Conservation (phyloP, 2,329 filamentous ascomycete genomes). For the Xylariaceae sp. region DNA sequence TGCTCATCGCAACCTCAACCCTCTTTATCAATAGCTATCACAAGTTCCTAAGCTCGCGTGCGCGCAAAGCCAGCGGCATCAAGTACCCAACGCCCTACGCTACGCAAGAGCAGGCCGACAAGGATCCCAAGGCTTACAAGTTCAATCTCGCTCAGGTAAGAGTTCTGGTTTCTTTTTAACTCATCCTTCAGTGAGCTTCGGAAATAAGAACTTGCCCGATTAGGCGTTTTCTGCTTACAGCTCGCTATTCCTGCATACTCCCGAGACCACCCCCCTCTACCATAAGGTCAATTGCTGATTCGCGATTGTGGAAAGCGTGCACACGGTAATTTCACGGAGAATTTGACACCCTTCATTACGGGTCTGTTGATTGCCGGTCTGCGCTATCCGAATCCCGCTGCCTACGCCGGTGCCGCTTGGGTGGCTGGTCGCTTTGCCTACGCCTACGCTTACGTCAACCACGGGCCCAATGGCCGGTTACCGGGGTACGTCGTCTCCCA, state of each 20-base stretch:
- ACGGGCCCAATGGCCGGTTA: constrained; percentile 53
- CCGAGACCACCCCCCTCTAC: no score
- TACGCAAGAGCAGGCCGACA: constrained; percentile 57
- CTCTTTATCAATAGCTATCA: constrained; percentile 65
- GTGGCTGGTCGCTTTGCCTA: constrained; percentile 59
- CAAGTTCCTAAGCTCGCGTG: constrained; percentile 50
- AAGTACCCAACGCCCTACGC: constrained; percentile 65
- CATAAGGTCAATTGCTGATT: no score
- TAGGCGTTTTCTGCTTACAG: no score
- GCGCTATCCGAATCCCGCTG: constrained; percentile 56
- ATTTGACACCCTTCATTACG: constrained; percentile 58
- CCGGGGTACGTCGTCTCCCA: constrained; percentile 45
- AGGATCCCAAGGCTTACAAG: constrained; percentile 58
- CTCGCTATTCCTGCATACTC: no score
- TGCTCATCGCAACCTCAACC: constrained; percentile 61
- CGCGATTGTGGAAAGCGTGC: no score
- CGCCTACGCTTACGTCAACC: constrained; percentile 58
- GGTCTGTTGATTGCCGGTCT: constrained; percentile 63
- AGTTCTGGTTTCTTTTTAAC: no score
- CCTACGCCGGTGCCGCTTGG: constrained; percentile 59
- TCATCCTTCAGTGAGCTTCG: no score
- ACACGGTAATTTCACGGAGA: constrained; percentile 69
- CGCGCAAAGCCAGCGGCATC: constrained; percentile 60
- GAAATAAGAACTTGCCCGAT: no score
- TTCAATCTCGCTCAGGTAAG: constrained; percentile 69